Percentiles rank a stretch among this genome's conserved stretches.
Conservation (phyloP, 2,329 filamentous ascomycete species). For the Diaporthe destruens region DNA sequence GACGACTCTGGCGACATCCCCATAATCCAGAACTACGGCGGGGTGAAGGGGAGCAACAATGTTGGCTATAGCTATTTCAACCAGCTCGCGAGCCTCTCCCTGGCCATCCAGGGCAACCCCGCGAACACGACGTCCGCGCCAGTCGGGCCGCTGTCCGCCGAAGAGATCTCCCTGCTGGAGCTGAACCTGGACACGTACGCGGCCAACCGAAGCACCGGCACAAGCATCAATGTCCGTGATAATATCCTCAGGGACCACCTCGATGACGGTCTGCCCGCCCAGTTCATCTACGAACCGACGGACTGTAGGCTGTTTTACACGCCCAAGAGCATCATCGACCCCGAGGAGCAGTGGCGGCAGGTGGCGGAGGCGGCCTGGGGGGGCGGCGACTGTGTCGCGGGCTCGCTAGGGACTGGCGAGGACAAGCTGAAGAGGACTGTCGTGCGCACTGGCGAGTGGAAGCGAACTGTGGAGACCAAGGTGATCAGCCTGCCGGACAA, state of each 20-base stretch:
- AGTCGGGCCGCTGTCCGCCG: conserved; percentile 14
- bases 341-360: conserved; percentile 61
- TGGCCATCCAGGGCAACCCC: conserved; percentile 20
- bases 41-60: conserved; percentile 60
- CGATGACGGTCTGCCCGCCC: conserved; percentile 57
- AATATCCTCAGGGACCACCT: conserved; percentile 53
- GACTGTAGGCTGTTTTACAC: conserved; percentile 68
- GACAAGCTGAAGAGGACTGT: conserved; percentile 28
- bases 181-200: conserved; percentile 47
- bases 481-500: conserved; percentile 36
- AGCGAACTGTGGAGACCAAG: conserved; percentile 16
- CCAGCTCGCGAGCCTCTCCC: conserved; percentile 42
- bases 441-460: conserved; percentile 14
- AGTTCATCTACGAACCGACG: conserved; percentile 61
- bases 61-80: conserved; percentile 48
- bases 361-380: conserved; percentile 55
- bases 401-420: conserved; percentile 4
- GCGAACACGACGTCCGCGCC: conserved; percentile 20
- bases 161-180: conserved; percentile 40
- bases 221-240: conserved; percentile 55
- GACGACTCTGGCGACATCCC: conserved; percentile 16
- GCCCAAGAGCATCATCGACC: conserved; percentile 59
- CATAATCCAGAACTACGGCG: conserved; percentile 65
- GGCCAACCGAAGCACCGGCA: conserved; percentile 48
- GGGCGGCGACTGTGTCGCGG: conserved; percentile 14